phyloP scores from a whole-genome alignment of 441 rosid genomes.

The Erodium trifolium region DNA sequence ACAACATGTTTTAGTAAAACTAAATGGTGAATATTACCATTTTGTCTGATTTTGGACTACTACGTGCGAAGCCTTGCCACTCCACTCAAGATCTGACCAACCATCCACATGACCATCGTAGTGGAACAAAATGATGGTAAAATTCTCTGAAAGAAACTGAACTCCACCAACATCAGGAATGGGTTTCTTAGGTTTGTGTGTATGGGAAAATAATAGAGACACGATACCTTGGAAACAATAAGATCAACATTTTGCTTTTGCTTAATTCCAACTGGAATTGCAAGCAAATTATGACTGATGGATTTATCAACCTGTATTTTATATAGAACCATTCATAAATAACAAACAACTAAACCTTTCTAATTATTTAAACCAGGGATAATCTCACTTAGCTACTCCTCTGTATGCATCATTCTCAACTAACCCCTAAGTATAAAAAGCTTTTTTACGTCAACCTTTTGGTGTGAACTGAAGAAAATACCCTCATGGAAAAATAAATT shows the following conservation, averaged over 20 bases:
- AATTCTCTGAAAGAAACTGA: conserved; percentile 91
- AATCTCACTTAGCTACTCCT: too few species aligned
- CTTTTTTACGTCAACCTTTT: too few species aligned
- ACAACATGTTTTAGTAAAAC: background rate
- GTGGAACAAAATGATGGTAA: conserved; percentile 80
- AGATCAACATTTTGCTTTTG: conserved; percentile 66
- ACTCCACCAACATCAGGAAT: conserved; percentile 37
- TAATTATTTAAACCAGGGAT: too few species aligned
- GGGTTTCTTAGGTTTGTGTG: conserved; percentile 3
- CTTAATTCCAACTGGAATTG: conserved; percentile 80
- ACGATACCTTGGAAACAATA: conserved; percentile 65
- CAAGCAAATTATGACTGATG: conserved; percentile 51
- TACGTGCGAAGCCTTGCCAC: conserved; percentile 64
- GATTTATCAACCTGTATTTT: conserved; percentile 37
- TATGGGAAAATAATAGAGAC: conserved; percentile 12
- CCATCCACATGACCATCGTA: conserved; percentile 76
- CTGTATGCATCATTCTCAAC: too few species aligned
- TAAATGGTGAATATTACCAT: conserved; percentile 39
- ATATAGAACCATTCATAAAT: conserved; percentile 18
- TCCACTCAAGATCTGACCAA: conserved; percentile 91
- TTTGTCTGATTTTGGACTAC: conserved; percentile 91
- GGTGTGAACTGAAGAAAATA: too few species aligned
- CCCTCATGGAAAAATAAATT: too few species aligned
- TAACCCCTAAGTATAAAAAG: too few species aligned
- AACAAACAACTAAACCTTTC: conserved; percentile 1